These are phyloP conservation scores for Colletotrichum brevisporum DNA, from an alignment of 2,329 filamentous ascomycete genomes.

Conservation along the genomic window DNA sequence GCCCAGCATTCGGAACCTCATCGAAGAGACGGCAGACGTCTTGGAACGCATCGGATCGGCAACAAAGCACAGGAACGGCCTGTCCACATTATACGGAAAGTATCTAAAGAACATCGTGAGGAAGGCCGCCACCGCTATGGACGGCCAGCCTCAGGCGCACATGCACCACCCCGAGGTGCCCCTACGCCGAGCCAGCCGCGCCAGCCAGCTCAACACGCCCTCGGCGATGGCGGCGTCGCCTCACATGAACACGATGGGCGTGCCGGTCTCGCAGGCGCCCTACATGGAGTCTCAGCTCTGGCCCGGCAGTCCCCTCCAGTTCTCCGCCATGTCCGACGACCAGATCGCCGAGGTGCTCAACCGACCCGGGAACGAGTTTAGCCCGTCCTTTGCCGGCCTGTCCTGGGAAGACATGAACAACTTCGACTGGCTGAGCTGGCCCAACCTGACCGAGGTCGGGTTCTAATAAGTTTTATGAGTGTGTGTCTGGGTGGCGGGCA, in stretches of 20 bases:
- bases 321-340: slow-evolving; percentile 78
- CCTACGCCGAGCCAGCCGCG: slow-evolving; percentile 16
- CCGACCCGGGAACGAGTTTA: slow-evolving; percentile 72
- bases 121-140: slow-evolving; percentile 49
- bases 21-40: slow-evolving; percentile 78
- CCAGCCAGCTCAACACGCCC: slow-evolving; percentile 29
- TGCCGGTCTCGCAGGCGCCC: slow-evolving; percentile 43
- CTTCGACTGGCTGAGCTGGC: slow-evolving; percentile 70
- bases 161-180: slow-evolving; percentile 25
- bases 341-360: slow-evolving; percentile 78
- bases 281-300: slow-evolving; percentile 53
- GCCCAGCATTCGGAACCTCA: slow-evolving; percentile 73
- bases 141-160: slow-evolving; percentile 23
- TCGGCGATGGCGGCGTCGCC: slow-evolving; percentile 27
- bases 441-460: slow-evolving; percentile 57
- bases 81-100: slow-evolving; percentile 67
- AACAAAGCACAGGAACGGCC: slow-evolving; percentile 76
- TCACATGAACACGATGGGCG: slow-evolving; percentile 35
- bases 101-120: slow-evolving; percentile 61
- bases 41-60: slow-evolving; percentile 77
- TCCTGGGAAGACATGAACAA: slow-evolving; percentile 72
- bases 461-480: slow-evolving; percentile 28
- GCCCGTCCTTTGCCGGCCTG: slow-evolving; percentile 67
- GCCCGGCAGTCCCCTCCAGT: slow-evolving; percentile 67
- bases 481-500: slow-evolving; percentile 13